Base-by-base conservation (phyloP, 2,329 filamentous ascomycete genomes). In the Diaporthe caulivora region DNA sequence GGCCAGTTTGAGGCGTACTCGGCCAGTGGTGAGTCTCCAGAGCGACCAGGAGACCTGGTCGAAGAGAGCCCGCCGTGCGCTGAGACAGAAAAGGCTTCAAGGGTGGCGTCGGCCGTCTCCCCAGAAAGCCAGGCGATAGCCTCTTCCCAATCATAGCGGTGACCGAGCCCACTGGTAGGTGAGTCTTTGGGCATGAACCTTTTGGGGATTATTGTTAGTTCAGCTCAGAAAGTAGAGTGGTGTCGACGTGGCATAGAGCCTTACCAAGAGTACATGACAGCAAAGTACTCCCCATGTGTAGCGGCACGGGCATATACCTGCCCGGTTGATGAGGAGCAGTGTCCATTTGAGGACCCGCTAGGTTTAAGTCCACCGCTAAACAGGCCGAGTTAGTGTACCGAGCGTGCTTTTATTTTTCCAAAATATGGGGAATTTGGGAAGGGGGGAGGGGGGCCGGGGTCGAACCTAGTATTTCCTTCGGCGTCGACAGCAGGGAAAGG, bases 401-500 rank as follows among this genome's bases (percentile, higher is more conserved):
- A 47, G 17, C 7, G 10, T 57, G 29, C 5, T n/a, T 47, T 11
- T n/a, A 34, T 44, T 9, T 15, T 9, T 69, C 26, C n/a, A n/a
- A n/a, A n/a, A n/a, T n/a, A n/a, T n/a, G n/a, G n/a, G n/a, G n/a
- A n/a, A n/a, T n/a, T n/a, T n/a, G n/a, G n/a, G n/a, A 9, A 7
- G 55, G 8, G 21, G 7, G n/a, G 10, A 49, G 8, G 77, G n/a
- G n/a, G n/a, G n/a, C n/a, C n/a, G n/a, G n/a, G n/a, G n/a, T n/a
- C n/a, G 74, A 79, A 91, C 90, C 86, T 84, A 21, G 87, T 91
- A 76, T 92, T 85, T 2, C 90, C 91, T 0, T 82, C 80, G 0
- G 84, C 84, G 75, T 92, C 87, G 1, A 92, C 90, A 1, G 87
- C 90, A 0, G 90, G 90, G 78, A 90, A 92, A 0, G 90, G 89